These are phyloP conservation scores for Penstemon newberryi DNA, from an alignment of 257 asterid genomes.

Conservation along the genomic window DNA sequence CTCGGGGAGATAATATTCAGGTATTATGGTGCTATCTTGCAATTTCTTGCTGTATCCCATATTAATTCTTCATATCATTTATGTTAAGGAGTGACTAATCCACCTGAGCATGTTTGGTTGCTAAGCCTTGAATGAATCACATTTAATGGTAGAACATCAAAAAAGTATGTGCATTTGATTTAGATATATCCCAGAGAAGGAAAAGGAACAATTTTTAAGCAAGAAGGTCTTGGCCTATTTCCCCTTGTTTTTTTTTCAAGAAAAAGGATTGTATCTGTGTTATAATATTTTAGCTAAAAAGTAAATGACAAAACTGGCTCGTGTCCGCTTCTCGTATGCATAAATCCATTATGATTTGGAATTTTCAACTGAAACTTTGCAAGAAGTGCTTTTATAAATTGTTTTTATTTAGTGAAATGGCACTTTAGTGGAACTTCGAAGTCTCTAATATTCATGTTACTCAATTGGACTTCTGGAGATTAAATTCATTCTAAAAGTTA, in stretches of 20 bases:
- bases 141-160: conserved; percentile 11
- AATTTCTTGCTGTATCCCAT: conserved; percentile 17
- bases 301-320: conserved; percentile 5
- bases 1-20: conserved; percentile 91
- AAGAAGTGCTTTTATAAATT: conserved; percentile 4
- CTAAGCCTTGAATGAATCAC: conserved; percentile 15
- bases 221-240: background rate
- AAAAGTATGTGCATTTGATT: background rate
- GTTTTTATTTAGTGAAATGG: conserved; percentile 8
- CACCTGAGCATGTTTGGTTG: conserved; percentile 15
- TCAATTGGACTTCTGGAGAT: conserved; percentile 15
- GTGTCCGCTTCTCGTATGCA: background rate
- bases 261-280: too few relatives aligned
- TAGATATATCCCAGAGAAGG: conserved; percentile 10
- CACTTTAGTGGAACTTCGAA: conserved; percentile 9
- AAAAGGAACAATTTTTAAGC: background rate
- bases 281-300: too few relatives aligned
- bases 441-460: conserved; percentile 6
- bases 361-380: conserved; percentile 15
- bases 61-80: background rate
- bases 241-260: background rate
- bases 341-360: background rate
- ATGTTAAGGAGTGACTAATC: conserved; percentile 12
- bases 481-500: background rate
- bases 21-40: conserved; percentile 38